These are phyloP conservation scores for Eucalyptus paniculata DNA, from an alignment of 345 rosid species.

Conservation along the genomic window DNA sequence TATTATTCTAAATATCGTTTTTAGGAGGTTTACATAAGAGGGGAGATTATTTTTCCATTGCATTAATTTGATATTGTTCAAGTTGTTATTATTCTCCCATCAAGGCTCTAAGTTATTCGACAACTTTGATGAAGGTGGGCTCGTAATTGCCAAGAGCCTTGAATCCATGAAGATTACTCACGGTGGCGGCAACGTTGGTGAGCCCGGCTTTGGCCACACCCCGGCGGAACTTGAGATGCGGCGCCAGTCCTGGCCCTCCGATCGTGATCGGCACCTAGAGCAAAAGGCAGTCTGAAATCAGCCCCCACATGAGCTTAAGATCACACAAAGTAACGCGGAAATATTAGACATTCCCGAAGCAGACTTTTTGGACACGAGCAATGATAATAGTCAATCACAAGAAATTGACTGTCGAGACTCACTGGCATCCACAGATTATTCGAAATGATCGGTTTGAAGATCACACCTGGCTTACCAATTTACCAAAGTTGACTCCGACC, in stretches of 20 bases:
- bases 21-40: too few relatives aligned
- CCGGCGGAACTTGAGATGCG: constrained; percentile 48
- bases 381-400: not conserved
- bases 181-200: constrained; percentile 85
- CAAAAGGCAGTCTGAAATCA: not conserved
- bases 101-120: not conserved
- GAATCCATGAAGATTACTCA: constrained; percentile 79
- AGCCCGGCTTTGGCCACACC: constrained; percentile 57
- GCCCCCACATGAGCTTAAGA: not conserved
- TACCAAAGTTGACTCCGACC: not conserved
- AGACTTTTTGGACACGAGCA: not conserved
- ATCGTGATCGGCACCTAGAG: constrained; percentile 76
- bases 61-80: too few relatives aligned
- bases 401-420: not conserved
- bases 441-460: not conserved
- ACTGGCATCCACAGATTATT: not conserved
- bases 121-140: constrained; percentile 69
- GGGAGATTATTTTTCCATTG: too few relatives aligned
- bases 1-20: too few relatives aligned
- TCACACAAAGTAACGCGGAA: not conserved
- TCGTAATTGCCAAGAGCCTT: constrained; percentile 74
- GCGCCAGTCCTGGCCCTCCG: constrained; percentile 68
- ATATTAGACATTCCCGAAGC: not conserved
- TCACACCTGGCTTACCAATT: not conserved
- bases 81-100: too few relatives aligned